A percentile compares a stretch with the other conserved stretches of the same genome.
These are phyloP conservation scores for Mycena epipterygia DNA, from an alignment of 768 basidiomycete genomes.

Conservation along the genomic window DNA sequence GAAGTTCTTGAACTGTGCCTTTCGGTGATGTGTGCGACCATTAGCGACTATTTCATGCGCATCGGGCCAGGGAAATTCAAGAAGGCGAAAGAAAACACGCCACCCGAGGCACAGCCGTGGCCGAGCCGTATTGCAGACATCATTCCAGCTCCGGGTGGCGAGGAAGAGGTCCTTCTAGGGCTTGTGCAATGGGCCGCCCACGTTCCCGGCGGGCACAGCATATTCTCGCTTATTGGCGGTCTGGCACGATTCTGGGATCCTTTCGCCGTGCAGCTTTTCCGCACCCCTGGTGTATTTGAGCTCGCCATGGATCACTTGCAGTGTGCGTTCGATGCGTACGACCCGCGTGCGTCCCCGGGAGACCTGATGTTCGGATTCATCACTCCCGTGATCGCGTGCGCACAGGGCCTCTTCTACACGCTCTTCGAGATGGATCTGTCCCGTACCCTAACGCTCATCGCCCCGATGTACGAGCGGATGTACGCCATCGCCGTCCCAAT, in stretches of 20 bases:
- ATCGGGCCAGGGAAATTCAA: constrained; percentile 3
- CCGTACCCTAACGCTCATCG: not conserved
- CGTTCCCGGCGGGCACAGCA: not conserved
- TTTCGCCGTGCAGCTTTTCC: not conserved
- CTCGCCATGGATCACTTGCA: not conserved
- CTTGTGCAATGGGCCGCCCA: not conserved
- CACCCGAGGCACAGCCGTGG: constrained; percentile 1
- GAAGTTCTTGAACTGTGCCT: not conserved
- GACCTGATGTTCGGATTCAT: not conserved
- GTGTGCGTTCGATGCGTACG: not conserved
- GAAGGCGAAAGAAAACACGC: not conserved
- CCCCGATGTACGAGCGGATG: not conserved
- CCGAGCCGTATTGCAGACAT: not conserved
- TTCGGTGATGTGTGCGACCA: not conserved
- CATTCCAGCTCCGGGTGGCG: not conserved
- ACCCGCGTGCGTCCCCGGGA: not conserved
- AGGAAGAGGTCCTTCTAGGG: not conserved
- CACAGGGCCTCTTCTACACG: constrained; percentile 1
- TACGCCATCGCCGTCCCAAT: not conserved
- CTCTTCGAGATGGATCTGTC: not conserved
- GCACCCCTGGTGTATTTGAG: not conserved
- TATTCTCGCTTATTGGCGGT: constrained; percentile 11
- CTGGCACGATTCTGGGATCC: constrained; percentile 13
- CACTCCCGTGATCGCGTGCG: not conserved
- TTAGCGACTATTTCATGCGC: constrained; percentile 9